These are phyloP conservation scores for Achaetomiella virescens DNA, from an alignment of 495 filamentous ascomycete species.

Conservation along the genomic window DNA sequence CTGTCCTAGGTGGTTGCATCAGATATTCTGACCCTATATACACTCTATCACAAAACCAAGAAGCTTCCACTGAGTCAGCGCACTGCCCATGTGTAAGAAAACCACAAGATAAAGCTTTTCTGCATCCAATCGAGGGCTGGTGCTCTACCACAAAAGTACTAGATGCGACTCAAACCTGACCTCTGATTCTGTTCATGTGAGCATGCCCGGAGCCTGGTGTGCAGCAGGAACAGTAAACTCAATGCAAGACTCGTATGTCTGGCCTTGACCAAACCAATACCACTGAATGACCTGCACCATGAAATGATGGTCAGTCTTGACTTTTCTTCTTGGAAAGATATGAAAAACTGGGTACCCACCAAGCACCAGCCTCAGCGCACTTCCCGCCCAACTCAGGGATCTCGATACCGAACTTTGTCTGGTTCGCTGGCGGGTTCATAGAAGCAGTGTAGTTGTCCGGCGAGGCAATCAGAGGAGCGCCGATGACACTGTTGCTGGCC, in stretches of 20 bases:
- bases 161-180: not conserved
- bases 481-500: constrained; percentile 52
- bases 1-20: too few relatives aligned
- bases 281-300: constrained; percentile 65
- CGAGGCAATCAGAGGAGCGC: constrained; percentile 50
- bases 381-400: constrained; percentile 55
- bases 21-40: too few relatives aligned
- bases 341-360: constrained; percentile 34
- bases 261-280: constrained; percentile 58
- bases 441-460: constrained; percentile 43
- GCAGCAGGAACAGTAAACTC: constrained; percentile 53
- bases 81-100: too few relatives aligned
- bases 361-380: constrained; percentile 56
- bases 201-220: not conserved
- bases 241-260: constrained; percentile 69
- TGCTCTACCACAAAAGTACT: not conserved
- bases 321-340: too few relatives aligned
- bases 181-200: constrained; percentile 1
- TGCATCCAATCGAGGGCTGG: too few relatives aligned
- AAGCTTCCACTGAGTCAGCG: too few relatives aligned
- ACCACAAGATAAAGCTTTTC: too few relatives aligned
- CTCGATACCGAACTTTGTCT: constrained; percentile 59
- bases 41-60: too few relatives aligned
- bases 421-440: constrained; percentile 48
- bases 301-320: too few relatives aligned